Conservation (phyloP, 2,329 filamentous ascomycete species). For the Coleophoma eucalyptorum region DNA sequence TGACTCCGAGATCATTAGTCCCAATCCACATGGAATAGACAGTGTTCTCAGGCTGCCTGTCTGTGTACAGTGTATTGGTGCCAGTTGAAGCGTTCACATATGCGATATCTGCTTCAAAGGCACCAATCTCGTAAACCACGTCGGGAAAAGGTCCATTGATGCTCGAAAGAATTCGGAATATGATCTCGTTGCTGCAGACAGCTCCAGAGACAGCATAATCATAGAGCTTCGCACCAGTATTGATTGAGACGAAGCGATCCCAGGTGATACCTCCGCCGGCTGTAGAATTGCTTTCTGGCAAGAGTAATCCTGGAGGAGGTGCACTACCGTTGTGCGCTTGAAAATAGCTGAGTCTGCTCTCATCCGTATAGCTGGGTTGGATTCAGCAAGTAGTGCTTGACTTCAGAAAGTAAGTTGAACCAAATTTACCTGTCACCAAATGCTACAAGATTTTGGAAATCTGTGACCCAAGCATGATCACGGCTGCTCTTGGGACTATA, state of each 20-base stretch:
- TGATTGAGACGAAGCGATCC: slow-evolving; percentile 62
- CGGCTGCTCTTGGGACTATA: background rate
- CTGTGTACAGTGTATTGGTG: slow-evolving; percentile 36
- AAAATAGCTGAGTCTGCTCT: slow-evolving; percentile 64
- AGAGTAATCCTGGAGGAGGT: slow-evolving; percentile 56
- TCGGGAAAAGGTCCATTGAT: slow-evolving; percentile 58
- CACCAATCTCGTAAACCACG: slow-evolving; percentile 56
- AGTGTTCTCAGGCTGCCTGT: slow-evolving; percentile 51
- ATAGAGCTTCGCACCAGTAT: slow-evolving; percentile 51
- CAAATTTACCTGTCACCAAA: slow-evolving; percentile 66
- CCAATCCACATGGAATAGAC: slow-evolving; percentile 79
- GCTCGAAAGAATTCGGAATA: slow-evolving; percentile 46
- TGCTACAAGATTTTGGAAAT: slow-evolving; percentile 60
- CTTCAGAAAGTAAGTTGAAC: background rate
- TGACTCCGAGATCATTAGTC: slow-evolving; percentile 70
- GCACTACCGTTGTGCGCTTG: slow-evolving; percentile 49
- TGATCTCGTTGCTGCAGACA: slow-evolving; percentile 67
- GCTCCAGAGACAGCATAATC: slow-evolving; percentile 74
- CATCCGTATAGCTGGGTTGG: slow-evolving; percentile 60
- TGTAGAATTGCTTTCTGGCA: slow-evolving; percentile 45
- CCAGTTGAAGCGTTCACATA: slow-evolving; percentile 25
- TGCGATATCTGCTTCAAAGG: slow-evolving; percentile 46
- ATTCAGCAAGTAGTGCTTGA: slow-evolving; percentile 2
- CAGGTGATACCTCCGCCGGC: slow-evolving; percentile 65
- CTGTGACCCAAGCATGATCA: slow-evolving; percentile 26